Conservation (phyloP, 2,329 filamentous ascomycete genomes). For the Exophiala mesophila region DNA sequence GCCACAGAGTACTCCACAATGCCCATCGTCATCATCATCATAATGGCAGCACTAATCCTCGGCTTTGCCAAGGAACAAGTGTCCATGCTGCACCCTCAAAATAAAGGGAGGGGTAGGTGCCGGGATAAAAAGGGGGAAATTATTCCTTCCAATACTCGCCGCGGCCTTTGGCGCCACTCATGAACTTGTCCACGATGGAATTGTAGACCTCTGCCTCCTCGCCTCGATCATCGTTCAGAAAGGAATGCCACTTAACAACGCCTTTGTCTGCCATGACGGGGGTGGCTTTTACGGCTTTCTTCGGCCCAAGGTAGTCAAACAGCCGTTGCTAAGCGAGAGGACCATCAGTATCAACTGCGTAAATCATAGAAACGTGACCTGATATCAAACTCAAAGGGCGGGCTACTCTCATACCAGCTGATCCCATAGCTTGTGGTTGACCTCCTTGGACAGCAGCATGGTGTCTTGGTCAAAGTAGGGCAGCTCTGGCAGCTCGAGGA, state of each 20-base stretch:
- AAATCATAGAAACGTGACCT: neutral
- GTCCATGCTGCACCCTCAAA: too few relatives aligned
- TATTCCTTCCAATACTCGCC: conserved; percentile 4
- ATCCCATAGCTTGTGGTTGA: conserved; percentile 23
- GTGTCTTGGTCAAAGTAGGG: conserved; percentile 27
- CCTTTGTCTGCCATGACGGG: conserved; percentile 22
- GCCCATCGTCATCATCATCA: too few relatives aligned
- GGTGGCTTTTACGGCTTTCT: conserved; percentile 22
- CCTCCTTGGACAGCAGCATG: conserved; percentile 24
- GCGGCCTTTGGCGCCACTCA: conserved; percentile 10
- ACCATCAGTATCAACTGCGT: neutral
- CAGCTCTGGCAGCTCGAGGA: conserved; percentile 14
- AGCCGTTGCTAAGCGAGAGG: conserved; percentile 12
- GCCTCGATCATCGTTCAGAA: conserved; percentile 20
- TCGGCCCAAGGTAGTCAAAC: conserved; percentile 24
- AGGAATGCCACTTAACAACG: conserved; percentile 26
- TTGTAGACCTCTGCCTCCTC: conserved; percentile 20
- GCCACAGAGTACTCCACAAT: too few relatives aligned
- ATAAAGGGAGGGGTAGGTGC: too few relatives aligned
- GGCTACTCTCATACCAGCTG: conserved; percentile 20
- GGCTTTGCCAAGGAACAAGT: too few relatives aligned
- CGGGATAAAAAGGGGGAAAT: too few relatives aligned
- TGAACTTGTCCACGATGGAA: conserved; percentile 16
- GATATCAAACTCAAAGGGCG: too few relatives aligned
- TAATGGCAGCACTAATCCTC: too few relatives aligned